Evolutionary conservation across 1,284 basidiomycete species (phyloP), one percentile per base, ranked within the genome.

Genomic region (Leucoagaricus sp.): DNA sequence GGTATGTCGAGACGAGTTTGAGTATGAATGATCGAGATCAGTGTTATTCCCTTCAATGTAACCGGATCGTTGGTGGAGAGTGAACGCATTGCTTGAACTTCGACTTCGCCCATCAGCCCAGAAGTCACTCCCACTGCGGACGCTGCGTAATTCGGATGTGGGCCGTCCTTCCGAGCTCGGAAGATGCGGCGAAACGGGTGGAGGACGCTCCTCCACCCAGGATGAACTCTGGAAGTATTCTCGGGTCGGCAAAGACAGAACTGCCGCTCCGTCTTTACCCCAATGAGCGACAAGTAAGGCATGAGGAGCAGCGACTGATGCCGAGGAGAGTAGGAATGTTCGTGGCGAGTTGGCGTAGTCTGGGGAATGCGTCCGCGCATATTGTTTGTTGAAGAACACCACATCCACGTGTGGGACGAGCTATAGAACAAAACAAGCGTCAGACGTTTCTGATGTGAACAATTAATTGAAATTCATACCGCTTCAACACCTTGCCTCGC

Each of bases 151-250:
- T 44, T 80, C 79, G 17, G 57, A 12, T 57, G 62, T 29, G 58
- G 59, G 49, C 59, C 62, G 15, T 63, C 66, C 28, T 31, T 40
- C 49, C 1, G 9, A 12, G 0, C 8, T 57, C 55, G 26, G 55
- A 54, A 60, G 65, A 57, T 4, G 53, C 49, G 40, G 60, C 49
- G 21, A 36, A 57, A 58, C 48, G 40, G 61, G 53, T 21, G 64
- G 48, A 44, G 68, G 66, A 23, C 67, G 67, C 46, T 81, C 76
- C 60, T 79, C 79, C 1, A 86, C 81, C 89, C 89, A 91, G 1
- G 85, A 85, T 0, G 87, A 89, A 60, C 85, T 86, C 64, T 93
- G 91, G 64, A 91, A 89, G 69, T 93, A 93, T 63, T 93, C 90
- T 60, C 82, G 81, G 0, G 89, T 91, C 0, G 90, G 91, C 6